Evolutionary conservation across 208 protist genomes (phyloP).

Genomic region (Leishmania tropica): DNA sequence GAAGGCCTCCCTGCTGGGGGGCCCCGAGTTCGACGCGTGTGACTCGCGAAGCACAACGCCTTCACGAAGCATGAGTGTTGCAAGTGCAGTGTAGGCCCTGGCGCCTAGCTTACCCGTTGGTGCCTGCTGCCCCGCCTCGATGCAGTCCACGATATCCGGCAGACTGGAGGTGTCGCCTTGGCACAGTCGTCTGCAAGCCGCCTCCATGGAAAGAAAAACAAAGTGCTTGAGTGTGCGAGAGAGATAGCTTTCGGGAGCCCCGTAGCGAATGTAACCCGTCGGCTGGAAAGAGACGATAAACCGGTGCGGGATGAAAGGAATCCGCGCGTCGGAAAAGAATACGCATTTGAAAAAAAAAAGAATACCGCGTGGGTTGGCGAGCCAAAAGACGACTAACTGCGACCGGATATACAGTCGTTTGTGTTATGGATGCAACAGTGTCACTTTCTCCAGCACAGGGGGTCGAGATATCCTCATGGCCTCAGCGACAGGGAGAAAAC

Average conservation of each 20-base stretch:
- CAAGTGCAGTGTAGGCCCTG: conserved; percentile 18
- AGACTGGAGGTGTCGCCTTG: conserved; percentile 44
- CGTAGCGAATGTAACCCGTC: not conserved
- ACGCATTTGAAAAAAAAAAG: not conserved
- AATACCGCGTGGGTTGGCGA: not conserved
- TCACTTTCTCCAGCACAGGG: not conserved
- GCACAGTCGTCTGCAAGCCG: conserved; percentile 30
- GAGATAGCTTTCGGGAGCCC: not conserved
- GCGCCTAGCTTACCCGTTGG: conserved; percentile 7
- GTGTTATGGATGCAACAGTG: not conserved
- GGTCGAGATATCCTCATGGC: not conserved
- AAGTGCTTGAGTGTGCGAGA: not conserved
- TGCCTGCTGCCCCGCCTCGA: conserved; percentile 29
- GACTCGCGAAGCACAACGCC: conserved; percentile 18
- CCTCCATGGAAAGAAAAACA: conserved; percentile 35
- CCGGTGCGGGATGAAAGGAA: not conserved
- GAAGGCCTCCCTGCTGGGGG: conserved; percentile 28
- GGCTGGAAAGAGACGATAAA: not conserved
- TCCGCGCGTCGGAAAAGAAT: not conserved
- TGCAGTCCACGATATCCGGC: conserved; percentile 34
- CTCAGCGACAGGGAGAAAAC: not conserved
- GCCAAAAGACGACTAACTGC: not conserved
- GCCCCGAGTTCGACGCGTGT: not conserved
- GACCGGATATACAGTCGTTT: not conserved
- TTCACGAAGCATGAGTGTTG: conserved; percentile 41